phyloP scores from a whole-genome alignment of 768 basidiomycete genomes.

The Galerina marginata region DNA sequence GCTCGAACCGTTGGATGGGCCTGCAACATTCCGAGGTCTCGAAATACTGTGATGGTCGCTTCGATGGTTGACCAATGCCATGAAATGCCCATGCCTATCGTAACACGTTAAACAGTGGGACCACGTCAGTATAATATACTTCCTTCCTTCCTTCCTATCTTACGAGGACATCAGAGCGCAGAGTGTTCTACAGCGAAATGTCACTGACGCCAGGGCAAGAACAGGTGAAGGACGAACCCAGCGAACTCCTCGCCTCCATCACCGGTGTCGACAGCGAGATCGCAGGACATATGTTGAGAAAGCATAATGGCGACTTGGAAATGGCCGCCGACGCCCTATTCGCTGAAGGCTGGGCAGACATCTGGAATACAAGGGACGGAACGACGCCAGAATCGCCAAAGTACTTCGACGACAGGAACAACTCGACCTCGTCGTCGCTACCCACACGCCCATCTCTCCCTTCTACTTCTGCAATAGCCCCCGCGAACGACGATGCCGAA shows the following conservation, averaged over 20 bases:
- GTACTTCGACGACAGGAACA: not conserved
- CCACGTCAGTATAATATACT: too few species aligned
- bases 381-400: constrained; percentile 32
- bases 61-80: too few species aligned
- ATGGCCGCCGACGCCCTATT: constrained; percentile 61
- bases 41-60: too few species aligned
- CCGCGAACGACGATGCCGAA: constrained; percentile 61
- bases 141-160: too few species aligned
- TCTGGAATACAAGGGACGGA: constrained; percentile 26
- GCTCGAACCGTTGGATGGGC: too few species aligned
- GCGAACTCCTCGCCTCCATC: constrained; percentile 37
- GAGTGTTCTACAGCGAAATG: not conserved
- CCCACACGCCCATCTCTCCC: constrained; percentile 20
- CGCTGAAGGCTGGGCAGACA: constrained; percentile 50
- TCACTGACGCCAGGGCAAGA: constrained; percentile 26
- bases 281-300: constrained; percentile 59
- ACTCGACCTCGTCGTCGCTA: constrained; percentile 19
- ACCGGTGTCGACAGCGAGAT: constrained; percentile 47
- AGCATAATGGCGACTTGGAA: constrained; percentile 62
- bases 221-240: constrained; percentile 23
- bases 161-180: not conserved
- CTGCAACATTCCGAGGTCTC: too few species aligned
- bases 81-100: not conserved
- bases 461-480: constrained; percentile 54
- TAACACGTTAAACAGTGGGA: too few species aligned